Evolutionary conservation across 495 filamentous ascomycete species (phyloP), one percentile per base, ranked within the genome.

Genomic region (Bacidia gigantensis): DNA sequence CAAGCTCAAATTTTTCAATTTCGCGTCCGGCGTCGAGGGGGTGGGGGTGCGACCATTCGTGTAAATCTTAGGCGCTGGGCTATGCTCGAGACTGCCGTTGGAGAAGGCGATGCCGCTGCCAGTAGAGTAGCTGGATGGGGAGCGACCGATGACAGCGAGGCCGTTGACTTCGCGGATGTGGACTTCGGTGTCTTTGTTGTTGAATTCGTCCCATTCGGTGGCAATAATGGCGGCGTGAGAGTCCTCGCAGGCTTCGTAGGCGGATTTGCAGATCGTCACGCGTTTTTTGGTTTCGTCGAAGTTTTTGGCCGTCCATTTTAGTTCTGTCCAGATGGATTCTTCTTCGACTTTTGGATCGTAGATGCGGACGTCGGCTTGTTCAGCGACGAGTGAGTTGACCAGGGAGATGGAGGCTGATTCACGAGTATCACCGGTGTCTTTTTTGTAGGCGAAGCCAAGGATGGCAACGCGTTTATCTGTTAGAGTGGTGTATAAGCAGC

Each of bases 381-480:
- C 84, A 12, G 76, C 72, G 23, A 82, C 68, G 21, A 93, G 64
- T 18, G 72, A 69, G 44, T 72, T 76, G 57, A 88, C 77, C 45
- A 90, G 72, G 24, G 78, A 76, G 12, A 87, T 73, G 0, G 86
- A 80, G 1, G 82, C 74, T 42, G 77, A 80, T 62, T 88, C 85
- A 7, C 87, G 74, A 3, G 81, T 85, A 63, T 93, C 86, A 11
- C 78, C 77, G 1, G 86, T 90, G 56, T 86, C 72, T 60, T 87
- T 84, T 69, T 93, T 90, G 68, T 86, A 93, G 1, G 86, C 80
- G 61, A 80, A 88, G 5, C 87, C 87, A 1, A 93, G 72, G 3
- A 90, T 61, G 1, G 82, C 75, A 22, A 90, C 70, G 61, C 84
- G 87, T 66, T 87, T 88, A 17, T 75, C 75, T 1, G 74, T 72